Conservation (phyloP, 164 flowering plant genomes). For the Cinnamomum chago region DNA sequence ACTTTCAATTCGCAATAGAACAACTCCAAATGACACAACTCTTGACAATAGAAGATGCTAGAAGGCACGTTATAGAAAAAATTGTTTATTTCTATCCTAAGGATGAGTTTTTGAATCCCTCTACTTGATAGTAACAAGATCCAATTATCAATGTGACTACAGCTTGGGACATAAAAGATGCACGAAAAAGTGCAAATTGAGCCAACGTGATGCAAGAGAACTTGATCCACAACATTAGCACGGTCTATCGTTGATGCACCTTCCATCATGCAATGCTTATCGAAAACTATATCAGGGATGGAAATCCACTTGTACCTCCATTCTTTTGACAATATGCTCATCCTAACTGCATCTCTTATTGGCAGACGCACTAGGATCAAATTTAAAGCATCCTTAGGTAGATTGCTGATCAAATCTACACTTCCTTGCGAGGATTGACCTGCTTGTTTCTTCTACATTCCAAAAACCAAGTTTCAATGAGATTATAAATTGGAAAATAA, state of each 20-base stretch:
- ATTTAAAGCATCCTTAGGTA: not conserved
- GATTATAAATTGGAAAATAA: too few species aligned
- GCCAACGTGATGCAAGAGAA: not conserved
- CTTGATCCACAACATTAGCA: not conserved
- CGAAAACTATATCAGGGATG: not conserved
- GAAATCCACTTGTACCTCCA: constrained; percentile 5
- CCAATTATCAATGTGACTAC: not conserved
- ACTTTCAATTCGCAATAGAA: constrained; percentile 59
- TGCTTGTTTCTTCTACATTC: too few species aligned
- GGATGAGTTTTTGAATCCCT: too few species aligned
- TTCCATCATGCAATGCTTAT: not conserved
- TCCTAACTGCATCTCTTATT: constrained; percentile 6
- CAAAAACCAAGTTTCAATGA: too few species aligned
- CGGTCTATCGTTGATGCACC: not conserved
- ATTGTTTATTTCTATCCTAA: constrained; percentile 18
- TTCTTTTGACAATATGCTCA: constrained; percentile 1
- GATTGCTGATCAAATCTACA: not conserved
- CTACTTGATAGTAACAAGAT: too few species aligned
- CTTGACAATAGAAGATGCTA: constrained; percentile 46
- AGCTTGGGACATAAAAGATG: not conserved
- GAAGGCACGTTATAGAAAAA: constrained; percentile 41
- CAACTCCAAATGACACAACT: constrained; percentile 45
- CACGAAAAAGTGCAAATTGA: not conserved
- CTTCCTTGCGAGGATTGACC: too few species aligned
- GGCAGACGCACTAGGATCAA: constrained; percentile 6